These are phyloP conservation scores for Ganoderma resinaceum DNA, from an alignment of 1,284 basidiomycete species.

Conservation along the genomic window DNA sequence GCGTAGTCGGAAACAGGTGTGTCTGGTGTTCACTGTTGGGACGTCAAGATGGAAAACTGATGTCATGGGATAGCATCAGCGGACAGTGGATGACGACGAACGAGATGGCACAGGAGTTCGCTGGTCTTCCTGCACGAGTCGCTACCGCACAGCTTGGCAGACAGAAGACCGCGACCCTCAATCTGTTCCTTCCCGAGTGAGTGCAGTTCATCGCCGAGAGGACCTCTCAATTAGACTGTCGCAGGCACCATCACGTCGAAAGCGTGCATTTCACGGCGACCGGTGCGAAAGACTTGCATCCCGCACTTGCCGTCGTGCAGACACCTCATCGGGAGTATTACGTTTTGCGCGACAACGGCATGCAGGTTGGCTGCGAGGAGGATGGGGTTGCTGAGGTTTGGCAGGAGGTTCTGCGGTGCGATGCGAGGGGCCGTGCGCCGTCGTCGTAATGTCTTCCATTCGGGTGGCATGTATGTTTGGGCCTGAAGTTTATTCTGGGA, in stretches of 20 bases:
- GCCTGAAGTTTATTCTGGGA: too few species aligned
- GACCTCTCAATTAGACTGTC: background rate
- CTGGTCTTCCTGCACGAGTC: slow-evolving; percentile 48
- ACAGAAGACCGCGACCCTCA: slow-evolving; percentile 42
- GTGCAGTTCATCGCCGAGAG: slow-evolving; percentile 28
- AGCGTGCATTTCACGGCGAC: slow-evolving; percentile 67
- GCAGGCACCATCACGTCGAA: slow-evolving; percentile 78
- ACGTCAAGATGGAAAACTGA: background rate
- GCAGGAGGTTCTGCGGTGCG: slow-evolving; percentile 65
- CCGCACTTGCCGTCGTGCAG: slow-evolving; percentile 69
- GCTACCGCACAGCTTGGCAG: slow-evolving; percentile 13
- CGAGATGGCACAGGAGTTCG: slow-evolving; percentile 71
- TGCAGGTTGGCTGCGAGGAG: slow-evolving; percentile 79
- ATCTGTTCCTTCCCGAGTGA: slow-evolving; percentile 70
- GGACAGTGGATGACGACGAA: slow-evolving; percentile 68
- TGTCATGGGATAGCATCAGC: slow-evolving; percentile 55
- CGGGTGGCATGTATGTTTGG: background rate
- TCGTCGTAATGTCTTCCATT: background rate
- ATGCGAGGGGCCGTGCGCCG: slow-evolving; percentile 28
- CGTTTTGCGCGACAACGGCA: slow-evolving; percentile 73
- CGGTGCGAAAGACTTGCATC: slow-evolving; percentile 54
- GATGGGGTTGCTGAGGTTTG: slow-evolving; percentile 68
- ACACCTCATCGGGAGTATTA: slow-evolving; percentile 71
- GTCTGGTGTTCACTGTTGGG: slow-evolving; percentile 17
- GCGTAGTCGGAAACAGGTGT: slow-evolving; percentile 72